A percentile compares a stretch with the other conserved stretches of the same genome.
phyloP scores from a whole-genome alignment of 164 flowering plant species.

The Saururus chinensis region DNA sequence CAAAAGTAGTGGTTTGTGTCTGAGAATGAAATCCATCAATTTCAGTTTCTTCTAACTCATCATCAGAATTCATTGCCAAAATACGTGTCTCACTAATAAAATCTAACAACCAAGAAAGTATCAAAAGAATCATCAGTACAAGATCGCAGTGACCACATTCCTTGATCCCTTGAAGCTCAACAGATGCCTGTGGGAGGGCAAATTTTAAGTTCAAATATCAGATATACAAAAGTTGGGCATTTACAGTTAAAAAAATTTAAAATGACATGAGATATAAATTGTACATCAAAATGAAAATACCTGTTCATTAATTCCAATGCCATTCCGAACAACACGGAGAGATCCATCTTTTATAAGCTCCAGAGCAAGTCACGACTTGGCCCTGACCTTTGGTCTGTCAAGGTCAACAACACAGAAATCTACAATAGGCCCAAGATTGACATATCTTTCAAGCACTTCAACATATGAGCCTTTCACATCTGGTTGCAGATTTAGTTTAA shows the following conservation, averaged over 20 bases:
- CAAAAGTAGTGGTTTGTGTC: conserved; percentile 86
- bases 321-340: conserved; percentile 93
- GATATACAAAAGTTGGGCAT: neutral
- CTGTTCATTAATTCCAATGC: conserved; percentile 99
- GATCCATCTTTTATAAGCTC: conserved; percentile 99
- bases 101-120: conserved; percentile 93
- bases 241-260: neutral
- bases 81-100: conserved; percentile 92
- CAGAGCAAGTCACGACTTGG: conserved; percentile 97
- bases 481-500: conserved; percentile 85
- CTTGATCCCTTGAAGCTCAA: conserved; percentile 98
- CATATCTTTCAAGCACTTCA: conserved; percentile 83
- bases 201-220: neutral
- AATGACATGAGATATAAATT: neutral
- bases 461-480: conserved; percentile 96
- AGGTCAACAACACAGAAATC: conserved; percentile 98
- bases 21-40: conserved; percentile 89
- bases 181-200: conserved; percentile 62
- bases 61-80: conserved; percentile 92
- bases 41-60: conserved; percentile 95
- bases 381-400: conserved; percentile 99
- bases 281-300: conserved; percentile 19
- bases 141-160: conserved; percentile 96
- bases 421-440: conserved; percentile 94
- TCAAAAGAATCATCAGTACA: conserved; percentile 87